Evolutionary conservation across 2,329 filamentous ascomycete species (phyloP).

Genomic region (Tolypocladium ovalisporum): DNA sequence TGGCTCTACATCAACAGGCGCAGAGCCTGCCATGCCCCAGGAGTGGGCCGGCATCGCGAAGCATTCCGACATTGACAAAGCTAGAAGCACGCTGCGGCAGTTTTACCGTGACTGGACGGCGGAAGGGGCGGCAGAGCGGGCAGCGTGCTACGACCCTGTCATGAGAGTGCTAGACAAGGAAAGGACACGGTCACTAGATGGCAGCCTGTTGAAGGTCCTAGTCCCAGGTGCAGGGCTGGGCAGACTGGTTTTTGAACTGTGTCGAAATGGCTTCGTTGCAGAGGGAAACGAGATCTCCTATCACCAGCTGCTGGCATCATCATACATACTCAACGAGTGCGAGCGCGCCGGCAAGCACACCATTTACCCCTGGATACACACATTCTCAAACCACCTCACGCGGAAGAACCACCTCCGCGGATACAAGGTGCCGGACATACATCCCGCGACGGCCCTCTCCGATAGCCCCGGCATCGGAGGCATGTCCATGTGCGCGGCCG

Average conservation of each 20-base stretch:
- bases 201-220: conserved; percentile 51
- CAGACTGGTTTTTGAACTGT: conserved; percentile 80
- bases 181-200: conserved; percentile 17
- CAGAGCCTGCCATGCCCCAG: conserved; percentile 36
- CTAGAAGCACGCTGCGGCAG: conserved; percentile 82
- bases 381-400: conserved; percentile 74
- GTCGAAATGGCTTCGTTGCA: conserved; percentile 56
- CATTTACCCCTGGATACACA: conserved; percentile 77
- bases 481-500: conserved; percentile 89
- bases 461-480: conserved; percentile 33
- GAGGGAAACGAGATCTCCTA: conserved; percentile 97
- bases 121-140: conserved; percentile 63
- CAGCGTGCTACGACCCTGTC: conserved; percentile 68
- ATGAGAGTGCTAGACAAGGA: conserved; percentile 51
- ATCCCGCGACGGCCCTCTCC: conserved; percentile 49
- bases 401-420: conserved; percentile 64
- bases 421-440: conserved; percentile 70
- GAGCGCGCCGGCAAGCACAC: conserved; percentile 49
- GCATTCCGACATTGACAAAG: conserved; percentile 73
- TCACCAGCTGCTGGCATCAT: conserved; percentile 84
- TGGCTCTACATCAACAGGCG: conserved; percentile 21
- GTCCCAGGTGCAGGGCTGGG: conserved; percentile 87
- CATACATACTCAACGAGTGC: conserved; percentile 63
- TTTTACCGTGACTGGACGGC: conserved; percentile 91
- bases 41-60: conserved; percentile 65